phyloP scores from a whole-genome alignment of 2,329 filamentous ascomycete genomes.

The Daldinia sp. region DNA sequence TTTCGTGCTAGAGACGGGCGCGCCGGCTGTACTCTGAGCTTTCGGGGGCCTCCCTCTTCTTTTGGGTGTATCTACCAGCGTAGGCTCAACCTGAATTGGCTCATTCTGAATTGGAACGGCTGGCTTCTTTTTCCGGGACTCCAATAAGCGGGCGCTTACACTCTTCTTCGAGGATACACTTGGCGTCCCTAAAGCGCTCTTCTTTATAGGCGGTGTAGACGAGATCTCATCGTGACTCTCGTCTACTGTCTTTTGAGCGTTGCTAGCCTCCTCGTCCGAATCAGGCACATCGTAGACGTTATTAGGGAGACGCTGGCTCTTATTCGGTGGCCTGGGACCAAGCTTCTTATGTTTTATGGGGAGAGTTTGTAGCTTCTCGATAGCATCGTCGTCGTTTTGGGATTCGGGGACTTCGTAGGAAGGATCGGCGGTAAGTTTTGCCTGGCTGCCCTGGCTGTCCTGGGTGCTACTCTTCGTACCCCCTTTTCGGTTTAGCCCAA shows the following conservation, averaged over 20 bases:
- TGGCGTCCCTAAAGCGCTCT: conserved; percentile 10
- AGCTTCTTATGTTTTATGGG: conserved; percentile 41
- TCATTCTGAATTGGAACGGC: conserved; percentile 3
- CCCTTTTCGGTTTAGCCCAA: conserved; percentile 16
- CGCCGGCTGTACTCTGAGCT: conserved; percentile 3
- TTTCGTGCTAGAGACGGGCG: conserved; percentile 7
- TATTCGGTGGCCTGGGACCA: conserved; percentile 27
- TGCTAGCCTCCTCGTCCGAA: conserved; percentile 41
- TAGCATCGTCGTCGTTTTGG: conserved; percentile 28
- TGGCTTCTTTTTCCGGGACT: conserved; percentile 30
- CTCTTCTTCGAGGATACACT: conserved; percentile 27
- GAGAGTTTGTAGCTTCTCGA: conserved; percentile 11
- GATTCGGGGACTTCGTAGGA: conserved; percentile 37
- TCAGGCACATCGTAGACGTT: conserved; percentile 45
- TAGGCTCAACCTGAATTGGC: conserved; percentile 2
- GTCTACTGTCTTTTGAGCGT: conserved; percentile 1
- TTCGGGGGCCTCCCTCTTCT: conserved; percentile 40
- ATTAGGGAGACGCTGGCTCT: conserved; percentile 18
- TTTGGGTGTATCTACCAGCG: conserved; percentile 24
- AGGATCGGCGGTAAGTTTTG: conserved; percentile 20
- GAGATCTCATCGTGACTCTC: conserved; percentile 21
- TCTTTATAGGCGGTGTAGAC: conserved; percentile 29
- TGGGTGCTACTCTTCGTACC: conserved; percentile 7
- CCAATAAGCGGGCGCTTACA: conserved; percentile 25
- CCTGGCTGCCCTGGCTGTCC: conserved; percentile 10